Evolutionary conservation across 768 basidiomycete species (phyloP).

Genomic region (Panellus pusillus): DNA sequence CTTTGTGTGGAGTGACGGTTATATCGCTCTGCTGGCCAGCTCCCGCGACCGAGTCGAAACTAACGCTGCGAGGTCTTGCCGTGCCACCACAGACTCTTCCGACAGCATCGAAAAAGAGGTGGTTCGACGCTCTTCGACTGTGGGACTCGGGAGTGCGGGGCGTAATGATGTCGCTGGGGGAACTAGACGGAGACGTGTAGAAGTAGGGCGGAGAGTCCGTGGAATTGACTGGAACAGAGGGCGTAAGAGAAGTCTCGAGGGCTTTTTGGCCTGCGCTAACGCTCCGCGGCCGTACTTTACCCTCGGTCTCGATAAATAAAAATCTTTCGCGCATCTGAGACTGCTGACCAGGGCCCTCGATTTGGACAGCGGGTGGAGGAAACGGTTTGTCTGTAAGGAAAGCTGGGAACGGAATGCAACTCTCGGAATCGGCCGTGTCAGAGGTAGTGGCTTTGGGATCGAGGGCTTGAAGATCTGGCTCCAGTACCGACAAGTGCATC

Average conservation of each 20-base stretch:
- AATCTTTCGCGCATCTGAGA: conserved; percentile 39
- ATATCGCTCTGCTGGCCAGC: conserved; percentile 3
- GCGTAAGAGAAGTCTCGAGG: conserved; percentile 10
- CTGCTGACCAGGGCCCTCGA: conserved; percentile 32
- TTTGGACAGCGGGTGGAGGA: conserved; percentile 11
- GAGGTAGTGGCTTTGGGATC: background rate
- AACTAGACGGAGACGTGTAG: conserved; percentile 15
- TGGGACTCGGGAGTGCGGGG: conserved; percentile 26
- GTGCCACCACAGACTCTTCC: conserved; percentile 9
- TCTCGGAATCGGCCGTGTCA: conserved; percentile 4
- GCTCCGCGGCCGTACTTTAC: conserved; percentile 26
- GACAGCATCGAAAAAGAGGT: conserved; percentile 40
- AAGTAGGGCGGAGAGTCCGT: conserved; percentile 18
- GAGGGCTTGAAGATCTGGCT: conserved; percentile 28
- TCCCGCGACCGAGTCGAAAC: conserved; percentile 9
- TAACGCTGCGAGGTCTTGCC: conserved; percentile 16
- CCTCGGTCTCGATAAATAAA: conserved; percentile 24
- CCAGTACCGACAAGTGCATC: conserved; percentile 47
- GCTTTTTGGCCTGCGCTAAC: conserved; percentile 29
- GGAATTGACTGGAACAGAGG: conserved; percentile 7
- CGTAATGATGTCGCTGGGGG: conserved; percentile 10
- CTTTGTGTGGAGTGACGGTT: background rate
- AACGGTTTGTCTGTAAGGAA: conserved; percentile 9
- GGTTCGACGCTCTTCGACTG: conserved; percentile 35
- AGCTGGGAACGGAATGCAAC: conserved; percentile 21